Percentiles rank a stretch among this genome's conserved stretches.
Evolutionary conservation across 2,329 filamentous ascomycete genomes (phyloP).

Genomic region (Calonectria multiphialidica): DNA sequence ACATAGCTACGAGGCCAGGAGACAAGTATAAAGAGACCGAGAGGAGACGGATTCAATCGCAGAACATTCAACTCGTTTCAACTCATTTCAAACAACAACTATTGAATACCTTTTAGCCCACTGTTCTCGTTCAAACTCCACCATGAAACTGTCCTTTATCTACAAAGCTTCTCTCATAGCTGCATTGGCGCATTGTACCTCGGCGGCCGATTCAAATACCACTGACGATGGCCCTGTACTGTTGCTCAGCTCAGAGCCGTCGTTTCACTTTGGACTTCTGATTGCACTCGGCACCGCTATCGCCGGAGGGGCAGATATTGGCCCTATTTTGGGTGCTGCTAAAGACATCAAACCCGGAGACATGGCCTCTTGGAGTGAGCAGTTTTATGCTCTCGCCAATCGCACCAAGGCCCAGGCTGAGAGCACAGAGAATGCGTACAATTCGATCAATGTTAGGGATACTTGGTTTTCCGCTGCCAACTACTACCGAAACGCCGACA

Average conservation of each 20-base stretch:
- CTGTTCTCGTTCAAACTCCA: neutral
- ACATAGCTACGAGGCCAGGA: neutral
- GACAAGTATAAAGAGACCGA: neutral
- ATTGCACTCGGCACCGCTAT: neutral
- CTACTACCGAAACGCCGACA: slow-evolving; percentile 57
- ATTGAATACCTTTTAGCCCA: neutral
- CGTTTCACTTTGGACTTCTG: slow-evolving; percentile 7
- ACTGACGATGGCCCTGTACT: neutral
- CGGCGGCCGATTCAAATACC: neutral
- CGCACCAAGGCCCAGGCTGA: slow-evolving; percentile 31
- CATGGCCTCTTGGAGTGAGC: slow-evolving; percentile 37
- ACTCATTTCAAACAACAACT: neutral
- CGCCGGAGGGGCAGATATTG: slow-evolving; percentile 38
- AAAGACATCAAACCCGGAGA: slow-evolving; percentile 39
- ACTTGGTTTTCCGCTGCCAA: slow-evolving; percentile 51
- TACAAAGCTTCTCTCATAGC: slow-evolving; percentile 1
- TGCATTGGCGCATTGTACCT: neutral
- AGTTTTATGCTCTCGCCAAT: slow-evolving; percentile 41
- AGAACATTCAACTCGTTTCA: neutral
- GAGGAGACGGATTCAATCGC: neutral
- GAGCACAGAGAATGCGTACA: slow-evolving; percentile 27
- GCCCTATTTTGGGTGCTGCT: slow-evolving; percentile 47
- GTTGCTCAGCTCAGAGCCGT: neutral
- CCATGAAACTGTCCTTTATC: slow-evolving; percentile 1
- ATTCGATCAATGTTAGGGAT: slow-evolving; percentile 41